These are phyloP conservation scores for Angomonas deanei DNA, from an alignment of 208 protist species.

Conservation along the genomic window DNA sequence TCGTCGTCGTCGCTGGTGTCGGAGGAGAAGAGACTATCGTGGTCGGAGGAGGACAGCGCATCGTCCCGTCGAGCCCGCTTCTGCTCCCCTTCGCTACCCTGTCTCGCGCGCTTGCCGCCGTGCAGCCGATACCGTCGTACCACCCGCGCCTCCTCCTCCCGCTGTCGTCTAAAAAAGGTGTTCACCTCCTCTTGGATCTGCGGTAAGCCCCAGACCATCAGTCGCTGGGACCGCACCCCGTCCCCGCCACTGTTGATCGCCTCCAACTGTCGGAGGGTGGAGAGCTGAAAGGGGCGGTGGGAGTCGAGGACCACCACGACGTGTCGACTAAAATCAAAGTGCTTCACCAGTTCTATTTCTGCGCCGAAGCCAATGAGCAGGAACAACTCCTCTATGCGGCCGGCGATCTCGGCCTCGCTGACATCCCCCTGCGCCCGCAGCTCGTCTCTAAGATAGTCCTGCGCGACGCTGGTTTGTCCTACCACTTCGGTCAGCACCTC, in stretches of 20 bases:
- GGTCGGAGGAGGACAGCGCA: no score
- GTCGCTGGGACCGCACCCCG: constrained; percentile 13
- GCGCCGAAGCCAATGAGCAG: constrained; percentile 75
- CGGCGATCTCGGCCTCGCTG: background rate
- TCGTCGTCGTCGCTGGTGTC: constrained; percentile 16
- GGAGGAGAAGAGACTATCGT: background rate
- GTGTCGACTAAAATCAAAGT: constrained; percentile 66
- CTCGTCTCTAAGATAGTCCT: constrained; percentile 37
- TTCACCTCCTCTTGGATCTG: constrained; percentile 64
- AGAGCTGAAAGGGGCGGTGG: constrained; percentile 68
- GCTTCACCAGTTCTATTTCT: constrained; percentile 34
- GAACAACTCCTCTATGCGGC: constrained; percentile 55
- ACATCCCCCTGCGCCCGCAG: constrained; percentile 15
- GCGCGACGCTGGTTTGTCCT: constrained; percentile 42
- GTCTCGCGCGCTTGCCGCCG: constrained; percentile 12
- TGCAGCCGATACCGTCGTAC: constrained; percentile 26
- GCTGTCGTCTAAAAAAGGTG: constrained; percentile 54
- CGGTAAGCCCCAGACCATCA: constrained; percentile 61
- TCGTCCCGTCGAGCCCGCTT: constrained; percentile 1
- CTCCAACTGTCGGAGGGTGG: constrained; percentile 56
- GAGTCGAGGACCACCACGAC: constrained; percentile 77
- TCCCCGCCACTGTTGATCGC: constrained; percentile 5
- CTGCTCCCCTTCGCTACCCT: background rate
- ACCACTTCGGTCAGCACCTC: constrained; percentile 49
- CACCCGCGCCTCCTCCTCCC: constrained; percentile 12